Percentiles rank a stretch among this genome's conserved stretches.
Evolutionary conservation across 2,329 filamentous ascomycete genomes (phyloP).

Genomic region (Fusarium buharicum): DNA sequence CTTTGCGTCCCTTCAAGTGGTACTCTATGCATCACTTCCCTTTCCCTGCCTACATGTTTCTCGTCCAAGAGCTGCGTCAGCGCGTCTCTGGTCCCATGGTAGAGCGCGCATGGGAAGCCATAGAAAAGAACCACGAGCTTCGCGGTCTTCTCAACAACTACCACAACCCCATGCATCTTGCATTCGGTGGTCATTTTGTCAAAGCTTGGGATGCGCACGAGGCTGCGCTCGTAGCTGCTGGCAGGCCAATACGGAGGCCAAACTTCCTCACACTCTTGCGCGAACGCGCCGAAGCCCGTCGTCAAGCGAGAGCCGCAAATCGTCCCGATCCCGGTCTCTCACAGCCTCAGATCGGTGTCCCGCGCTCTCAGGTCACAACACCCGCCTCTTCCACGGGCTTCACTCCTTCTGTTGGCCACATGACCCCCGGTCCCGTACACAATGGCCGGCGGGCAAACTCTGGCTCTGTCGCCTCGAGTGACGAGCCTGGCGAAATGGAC

Average conservation of each 20-base stretch:
- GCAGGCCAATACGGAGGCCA: constrained; percentile 56
- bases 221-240: constrained; percentile 57
- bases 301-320: constrained; percentile 47
- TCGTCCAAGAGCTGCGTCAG: constrained; percentile 65
- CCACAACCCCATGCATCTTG: constrained; percentile 66
- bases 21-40: constrained; percentile 69
- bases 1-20: constrained; percentile 65
- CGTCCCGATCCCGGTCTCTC: constrained; percentile 38
- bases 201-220: constrained; percentile 71
- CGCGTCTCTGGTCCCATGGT: constrained; percentile 65
- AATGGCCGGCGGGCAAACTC: constrained; percentile 25
- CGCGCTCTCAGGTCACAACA: constrained; percentile 34
- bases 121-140: constrained; percentile 64
- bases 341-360: constrained; percentile 42
- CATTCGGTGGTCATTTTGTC: constrained; percentile 67
- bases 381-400: constrained; percentile 49
- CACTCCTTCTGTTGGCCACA: constrained; percentile 46
- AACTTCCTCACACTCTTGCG: constrained; percentile 60
- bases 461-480: constrained; percentile 38
- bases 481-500: constrained; percentile 56
- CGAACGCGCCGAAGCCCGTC: constrained; percentile 55
- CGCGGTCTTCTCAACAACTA: constrained; percentile 61
- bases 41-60: constrained; percentile 69
- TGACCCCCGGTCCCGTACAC: constrained; percentile 12
- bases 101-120: constrained; percentile 68